These are phyloP conservation scores for Herpetomonas samuelpessoai DNA, from an alignment of 208 protist genomes.

Conservation along the genomic window DNA sequence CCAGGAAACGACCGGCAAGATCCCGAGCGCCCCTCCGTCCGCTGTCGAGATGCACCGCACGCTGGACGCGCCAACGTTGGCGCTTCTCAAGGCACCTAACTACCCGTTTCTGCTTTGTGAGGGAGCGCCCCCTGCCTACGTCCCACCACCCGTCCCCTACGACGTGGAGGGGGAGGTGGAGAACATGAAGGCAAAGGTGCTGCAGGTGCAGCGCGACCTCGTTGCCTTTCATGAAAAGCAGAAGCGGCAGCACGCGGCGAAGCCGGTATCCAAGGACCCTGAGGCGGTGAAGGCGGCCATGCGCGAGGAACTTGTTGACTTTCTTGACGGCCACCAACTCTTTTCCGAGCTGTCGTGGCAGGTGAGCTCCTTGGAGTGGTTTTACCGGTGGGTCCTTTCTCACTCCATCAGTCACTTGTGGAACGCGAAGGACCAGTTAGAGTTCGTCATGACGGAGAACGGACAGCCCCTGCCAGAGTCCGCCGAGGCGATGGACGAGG, in stretches of 20 bases:
- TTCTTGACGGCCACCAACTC: slow-evolving; percentile 37
- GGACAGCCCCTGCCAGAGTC: slow-evolving; percentile 32
- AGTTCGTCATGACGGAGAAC: slow-evolving; percentile 71
- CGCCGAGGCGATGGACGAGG: slow-evolving; percentile 49
- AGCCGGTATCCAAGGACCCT: background rate
- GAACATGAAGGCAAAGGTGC: slow-evolving; percentile 42
- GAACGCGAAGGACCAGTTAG: slow-evolving; percentile 69
- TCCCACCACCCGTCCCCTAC: slow-evolving; percentile 72
- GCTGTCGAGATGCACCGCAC: slow-evolving; percentile 49
- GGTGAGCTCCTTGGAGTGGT: slow-evolving; percentile 76
- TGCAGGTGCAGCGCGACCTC: slow-evolving; percentile 55
- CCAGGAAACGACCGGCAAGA: slow-evolving; percentile 1
- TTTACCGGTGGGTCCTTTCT: slow-evolving; percentile 80
- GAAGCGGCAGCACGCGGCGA: background rate
- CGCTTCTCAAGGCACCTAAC: slow-evolving; percentile 62
- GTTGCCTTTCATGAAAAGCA: slow-evolving; percentile 21
- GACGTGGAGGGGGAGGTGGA: slow-evolving; percentile 63
- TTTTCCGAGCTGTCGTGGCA: slow-evolving; percentile 70
- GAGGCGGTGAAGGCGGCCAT: slow-evolving; percentile 9
- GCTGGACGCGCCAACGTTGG: slow-evolving; percentile 59
- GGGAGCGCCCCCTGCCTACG: slow-evolving; percentile 72
- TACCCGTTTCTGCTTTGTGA: slow-evolving; percentile 84
- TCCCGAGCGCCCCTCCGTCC: slow-evolving; percentile 2
- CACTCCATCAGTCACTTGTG: slow-evolving; percentile 73
- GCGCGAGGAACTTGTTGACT: slow-evolving; percentile 36